Percentiles rank a stretch among this genome's conserved stretches.
phyloP scores from a whole-genome alignment of 352 stramenopile genomes.

The Phytophthora aleatoria region DNA sequence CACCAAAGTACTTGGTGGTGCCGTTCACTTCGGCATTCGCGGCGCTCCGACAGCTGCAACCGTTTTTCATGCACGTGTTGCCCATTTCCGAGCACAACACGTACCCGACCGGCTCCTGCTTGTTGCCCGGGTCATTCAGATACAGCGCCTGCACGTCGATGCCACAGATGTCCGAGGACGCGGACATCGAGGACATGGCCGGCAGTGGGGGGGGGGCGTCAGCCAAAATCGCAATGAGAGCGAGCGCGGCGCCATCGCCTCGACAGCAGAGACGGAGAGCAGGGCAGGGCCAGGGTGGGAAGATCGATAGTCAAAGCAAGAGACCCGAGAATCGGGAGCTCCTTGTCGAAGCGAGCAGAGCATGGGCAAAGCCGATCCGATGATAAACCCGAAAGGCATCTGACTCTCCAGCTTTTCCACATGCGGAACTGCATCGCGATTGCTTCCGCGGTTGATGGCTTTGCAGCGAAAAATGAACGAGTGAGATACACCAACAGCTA shows the following conservation, averaged over 20 bases:
- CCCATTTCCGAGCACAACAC: slow-evolving; percentile 36
- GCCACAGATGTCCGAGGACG: slow-evolving; percentile 29
- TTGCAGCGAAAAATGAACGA: background rate
- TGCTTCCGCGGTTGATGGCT: background rate
- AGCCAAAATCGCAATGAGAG: slow-evolving; percentile 36
- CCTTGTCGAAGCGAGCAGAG: slow-evolving; percentile 12
- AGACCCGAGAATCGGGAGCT: slow-evolving; percentile 11
- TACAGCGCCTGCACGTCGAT: slow-evolving; percentile 35
- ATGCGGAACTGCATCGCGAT: slow-evolving; percentile 20
- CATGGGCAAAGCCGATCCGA: slow-evolving; percentile 30
- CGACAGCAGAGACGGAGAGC: slow-evolving; percentile 24
- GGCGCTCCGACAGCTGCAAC: slow-evolving; percentile 34
- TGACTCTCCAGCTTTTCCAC: slow-evolving; percentile 32
- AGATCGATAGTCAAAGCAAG: slow-evolving; percentile 38
- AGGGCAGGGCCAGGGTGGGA: slow-evolving; percentile 29
- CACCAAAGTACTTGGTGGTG: slow-evolving; percentile 32
- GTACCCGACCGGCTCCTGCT: slow-evolving; percentile 32
- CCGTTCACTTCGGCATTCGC: slow-evolving; percentile 26
- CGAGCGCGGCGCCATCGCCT: slow-evolving; percentile 9
- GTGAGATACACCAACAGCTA: slow-evolving; percentile 2
- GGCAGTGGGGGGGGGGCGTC: slow-evolving; percentile 2
- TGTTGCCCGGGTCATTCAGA: slow-evolving; percentile 38
- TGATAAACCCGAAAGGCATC: slow-evolving; percentile 31
- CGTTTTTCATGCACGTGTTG: slow-evolving; percentile 40
- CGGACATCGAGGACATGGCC: slow-evolving; percentile 19